A percentile compares a stretch with the other conserved stretches of the same genome.
Conservation (phyloP, 1,139 yeast species). For the Petasospora fabianii region DNA sequence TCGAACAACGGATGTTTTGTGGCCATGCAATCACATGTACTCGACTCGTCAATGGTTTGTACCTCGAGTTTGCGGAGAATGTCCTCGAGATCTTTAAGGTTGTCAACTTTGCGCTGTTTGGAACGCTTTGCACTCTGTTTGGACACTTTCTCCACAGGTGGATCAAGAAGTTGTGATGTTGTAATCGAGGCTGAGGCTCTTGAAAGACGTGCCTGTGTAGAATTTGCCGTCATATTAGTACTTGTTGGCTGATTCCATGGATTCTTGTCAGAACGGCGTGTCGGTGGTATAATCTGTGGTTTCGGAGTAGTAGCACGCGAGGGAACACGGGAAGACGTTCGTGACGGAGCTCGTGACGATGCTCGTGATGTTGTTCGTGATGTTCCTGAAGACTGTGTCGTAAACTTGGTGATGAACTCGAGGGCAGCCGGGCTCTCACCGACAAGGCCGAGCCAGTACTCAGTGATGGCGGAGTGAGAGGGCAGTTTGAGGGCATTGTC, state of each 20-base stretch:
- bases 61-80: slow-evolving; percentile 37
- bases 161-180: slow-evolving; percentile 39
- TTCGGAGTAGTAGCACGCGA: slow-evolving; percentile 4
- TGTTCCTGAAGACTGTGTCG: slow-evolving; percentile 8
- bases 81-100: slow-evolving; percentile 49
- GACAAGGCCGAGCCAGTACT: slow-evolving; percentile 48
- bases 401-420: slow-evolving; percentile 27
- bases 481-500: slow-evolving; percentile 44
- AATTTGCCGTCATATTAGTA: slow-evolving; percentile 17
- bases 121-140: slow-evolving; percentile 38
- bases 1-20: slow-evolving; percentile 84
- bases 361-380: too few species aligned
- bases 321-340: slow-evolving; percentile 4
- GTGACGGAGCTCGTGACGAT: slow-evolving; percentile 1
- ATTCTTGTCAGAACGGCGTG: too few species aligned
- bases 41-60: slow-evolving; percentile 26
- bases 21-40: slow-evolving; percentile 75
- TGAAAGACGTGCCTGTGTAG: slow-evolving; percentile 17
- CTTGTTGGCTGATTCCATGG: slow-evolving; percentile 18
- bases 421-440: slow-evolving; percentile 43
- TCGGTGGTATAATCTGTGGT: slow-evolving; percentile 1
- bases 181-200: slow-evolving; percentile 24
- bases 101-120: slow-evolving; percentile 50
- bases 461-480: slow-evolving; percentile 40
- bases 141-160: slow-evolving; percentile 16